Conservation (phyloP, 2,329 filamentous ascomycete genomes). For the Ceratocystis eucalypticola region DNA sequence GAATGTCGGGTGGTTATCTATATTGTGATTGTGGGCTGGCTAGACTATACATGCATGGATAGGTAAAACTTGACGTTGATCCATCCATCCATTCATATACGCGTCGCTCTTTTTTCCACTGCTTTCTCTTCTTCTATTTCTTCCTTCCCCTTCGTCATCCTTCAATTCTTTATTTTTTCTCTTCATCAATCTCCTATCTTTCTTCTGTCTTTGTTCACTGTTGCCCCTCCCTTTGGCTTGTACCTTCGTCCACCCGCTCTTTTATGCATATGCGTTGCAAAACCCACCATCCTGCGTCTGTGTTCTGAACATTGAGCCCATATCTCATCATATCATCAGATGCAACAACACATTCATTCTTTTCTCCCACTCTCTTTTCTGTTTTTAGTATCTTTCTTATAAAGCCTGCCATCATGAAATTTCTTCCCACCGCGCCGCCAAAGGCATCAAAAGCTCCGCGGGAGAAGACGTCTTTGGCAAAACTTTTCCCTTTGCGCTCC, state of each 20-base stretch:
- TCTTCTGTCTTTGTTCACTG: conserved; percentile 38
- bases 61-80: background rate
- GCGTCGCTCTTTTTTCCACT: background rate
- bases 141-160: background rate
- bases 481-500: conserved; percentile 23
- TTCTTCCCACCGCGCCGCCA: conserved; percentile 11
- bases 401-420: conserved; percentile 20
- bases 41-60: no score
- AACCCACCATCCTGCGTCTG: background rate
- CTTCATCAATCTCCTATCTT: conserved; percentile 24
- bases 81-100: background rate
- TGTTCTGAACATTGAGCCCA: background rate
- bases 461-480: conserved; percentile 19
- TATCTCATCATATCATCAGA: background rate
- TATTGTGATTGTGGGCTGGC: no score
- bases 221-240: no score
- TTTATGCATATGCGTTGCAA: background rate
- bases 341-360: conserved; percentile 24
- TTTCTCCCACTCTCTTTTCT: conserved; percentile 33
- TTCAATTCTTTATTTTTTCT: background rate
- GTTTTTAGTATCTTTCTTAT: background rate
- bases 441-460: conserved; percentile 20
- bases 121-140: background rate
- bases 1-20: no score
- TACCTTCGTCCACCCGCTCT: background rate